These are phyloP conservation scores for Caryopteris hybrid DNA, from an alignment of 305 asterid species.

Conservation along the genomic window DNA sequence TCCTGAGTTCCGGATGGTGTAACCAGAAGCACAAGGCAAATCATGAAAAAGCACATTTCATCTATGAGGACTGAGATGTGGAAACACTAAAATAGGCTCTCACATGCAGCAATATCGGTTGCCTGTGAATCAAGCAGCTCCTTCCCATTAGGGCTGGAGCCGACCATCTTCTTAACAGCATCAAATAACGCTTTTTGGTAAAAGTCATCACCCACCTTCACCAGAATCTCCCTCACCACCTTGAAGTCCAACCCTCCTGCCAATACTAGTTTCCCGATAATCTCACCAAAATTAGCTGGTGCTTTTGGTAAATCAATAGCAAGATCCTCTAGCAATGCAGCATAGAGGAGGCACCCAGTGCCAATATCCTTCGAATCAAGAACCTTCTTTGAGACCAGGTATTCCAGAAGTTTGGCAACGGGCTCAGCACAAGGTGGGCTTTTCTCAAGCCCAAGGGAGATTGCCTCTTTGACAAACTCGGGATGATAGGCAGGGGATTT, in stretches of 20 bases:
- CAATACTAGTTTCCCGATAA: conserved; percentile 45
- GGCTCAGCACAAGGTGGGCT: conserved; percentile 70
- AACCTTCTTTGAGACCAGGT: conserved; percentile 46
- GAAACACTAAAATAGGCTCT: conserved; percentile 43
- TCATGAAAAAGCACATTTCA: conserved; percentile 14
- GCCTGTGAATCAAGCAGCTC: conserved; percentile 55
- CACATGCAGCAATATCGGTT: conserved; percentile 54
- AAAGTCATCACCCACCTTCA: conserved; percentile 46
- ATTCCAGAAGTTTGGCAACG: conserved; percentile 45
- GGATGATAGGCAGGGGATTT: conserved; percentile 65
- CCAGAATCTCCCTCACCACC: conserved; percentile 46
- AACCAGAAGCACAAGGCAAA: background rate
- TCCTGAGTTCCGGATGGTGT: background rate
- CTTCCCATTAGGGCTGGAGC: conserved; percentile 40
- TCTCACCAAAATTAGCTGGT: conserved; percentile 68
- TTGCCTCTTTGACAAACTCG: conserved; percentile 66
- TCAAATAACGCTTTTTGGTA: conserved; percentile 46
- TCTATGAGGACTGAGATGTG: conserved; percentile 9
- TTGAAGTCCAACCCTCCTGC: conserved; percentile 55
- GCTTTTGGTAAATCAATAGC: conserved; percentile 87
- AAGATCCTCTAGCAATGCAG: conserved; percentile 61
- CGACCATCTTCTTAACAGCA: conserved; percentile 29
- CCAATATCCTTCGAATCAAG: conserved; percentile 39
- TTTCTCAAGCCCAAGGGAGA: conserved; percentile 67
- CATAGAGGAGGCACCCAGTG: conserved; percentile 49